phyloP scores from a whole-genome alignment of 2,329 filamentous ascomycete species.

The Colletotrichum siamense region DNA sequence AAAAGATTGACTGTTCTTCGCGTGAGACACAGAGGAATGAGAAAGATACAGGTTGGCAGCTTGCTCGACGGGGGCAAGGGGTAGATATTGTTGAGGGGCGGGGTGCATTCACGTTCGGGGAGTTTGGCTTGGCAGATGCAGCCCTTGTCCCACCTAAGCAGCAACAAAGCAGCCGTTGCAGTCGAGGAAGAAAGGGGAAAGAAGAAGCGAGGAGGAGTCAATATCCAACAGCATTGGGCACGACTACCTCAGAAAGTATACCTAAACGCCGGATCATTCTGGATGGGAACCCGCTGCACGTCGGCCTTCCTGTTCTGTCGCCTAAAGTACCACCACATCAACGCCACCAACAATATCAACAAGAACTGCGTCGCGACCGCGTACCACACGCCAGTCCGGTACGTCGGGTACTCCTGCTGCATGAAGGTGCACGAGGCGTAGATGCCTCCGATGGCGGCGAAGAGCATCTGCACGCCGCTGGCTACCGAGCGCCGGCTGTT shows the following conservation, averaged over 20 bases:
- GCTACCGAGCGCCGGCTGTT: slow-evolving; percentile 32
- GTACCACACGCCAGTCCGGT: slow-evolving; percentile 33
- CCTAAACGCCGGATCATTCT: slow-evolving; percentile 20
- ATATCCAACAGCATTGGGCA: background rate
- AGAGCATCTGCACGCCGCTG: slow-evolving; percentile 34
- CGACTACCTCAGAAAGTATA: background rate
- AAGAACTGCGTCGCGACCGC: slow-evolving; percentile 27
- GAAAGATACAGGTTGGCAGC: background rate
- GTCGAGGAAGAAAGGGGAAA: too few relatives aligned
- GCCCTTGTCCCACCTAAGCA: background rate
- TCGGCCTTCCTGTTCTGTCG: slow-evolving; percentile 20
- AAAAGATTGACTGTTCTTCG: background rate
- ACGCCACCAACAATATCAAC: background rate
- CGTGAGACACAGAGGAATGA: background rate
- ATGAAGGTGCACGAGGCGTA: slow-evolving; percentile 35
- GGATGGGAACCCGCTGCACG: slow-evolving; percentile 10
- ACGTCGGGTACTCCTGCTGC: slow-evolving; percentile 33
- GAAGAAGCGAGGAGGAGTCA: background rate
- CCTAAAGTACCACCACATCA: slow-evolving; percentile 20
- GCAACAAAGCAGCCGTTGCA: background rate
- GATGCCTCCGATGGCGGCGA: slow-evolving; percentile 35
- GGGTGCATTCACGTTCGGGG: background rate
- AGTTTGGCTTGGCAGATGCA: background rate
- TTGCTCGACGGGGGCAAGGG: background rate
- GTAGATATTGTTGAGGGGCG: background rate